phyloP scores from a whole-genome alignment of 2,329 filamentous ascomycete species.

The Cladophialophora yegresii region DNA sequence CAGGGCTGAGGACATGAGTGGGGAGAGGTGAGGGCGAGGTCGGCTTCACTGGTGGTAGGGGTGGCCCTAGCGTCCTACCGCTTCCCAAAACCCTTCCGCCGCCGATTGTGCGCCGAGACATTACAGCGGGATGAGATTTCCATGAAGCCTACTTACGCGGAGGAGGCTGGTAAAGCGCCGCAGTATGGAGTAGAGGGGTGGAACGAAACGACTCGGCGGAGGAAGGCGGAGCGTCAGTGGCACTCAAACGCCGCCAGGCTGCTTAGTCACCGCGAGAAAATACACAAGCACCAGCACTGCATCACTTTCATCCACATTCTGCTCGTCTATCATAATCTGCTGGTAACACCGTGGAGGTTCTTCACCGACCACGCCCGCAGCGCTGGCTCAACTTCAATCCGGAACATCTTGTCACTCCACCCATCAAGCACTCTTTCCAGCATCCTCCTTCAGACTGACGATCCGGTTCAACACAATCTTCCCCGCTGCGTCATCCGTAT shows the following conservation, averaged over 20 bases:
- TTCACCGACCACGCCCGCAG: background rate
- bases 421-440: constrained; percentile 57
- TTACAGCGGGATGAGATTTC: constrained; percentile 46
- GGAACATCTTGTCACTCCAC: background rate
- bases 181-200: constrained; percentile 3
- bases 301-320: background rate
- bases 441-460: constrained; percentile 85
- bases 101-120: constrained; percentile 85
- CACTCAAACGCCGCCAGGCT: background rate
- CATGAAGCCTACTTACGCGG: constrained; percentile 37
- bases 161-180: constrained; percentile 6
- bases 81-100: constrained; percentile 89
- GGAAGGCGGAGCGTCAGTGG: constrained; percentile 16
- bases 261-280: constrained; percentile 7
- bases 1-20: constrained; percentile 59
- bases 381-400: background rate
- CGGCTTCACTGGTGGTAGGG: constrained; percentile 48
- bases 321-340: background rate
- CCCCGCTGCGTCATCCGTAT: constrained; percentile 66
- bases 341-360: background rate
- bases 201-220: constrained; percentile 12
- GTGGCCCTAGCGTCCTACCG: constrained; percentile 76
- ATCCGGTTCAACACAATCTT: constrained; percentile 87
- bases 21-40: constrained; percentile 46
- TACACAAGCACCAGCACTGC: background rate